Base-by-base conservation (phyloP, 805 yeast genomes). In the Tetrapisispora iriomotensis region DNA sequence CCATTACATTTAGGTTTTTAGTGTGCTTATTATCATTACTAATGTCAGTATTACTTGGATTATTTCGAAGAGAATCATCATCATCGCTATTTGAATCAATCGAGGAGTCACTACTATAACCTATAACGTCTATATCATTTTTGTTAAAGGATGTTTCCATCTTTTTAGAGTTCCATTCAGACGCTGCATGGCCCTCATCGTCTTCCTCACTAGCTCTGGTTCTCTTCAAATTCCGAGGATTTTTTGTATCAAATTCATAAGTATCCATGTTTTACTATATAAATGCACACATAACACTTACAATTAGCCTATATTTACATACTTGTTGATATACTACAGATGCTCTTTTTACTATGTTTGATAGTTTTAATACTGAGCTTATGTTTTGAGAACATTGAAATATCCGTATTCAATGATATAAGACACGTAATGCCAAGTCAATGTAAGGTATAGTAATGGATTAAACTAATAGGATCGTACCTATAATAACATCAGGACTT, bases 41-140 rank as follows among this genome's bases (percentile, higher is more conserved):
- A 8, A 10, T 2, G 20, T 8, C 32, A 24, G 17, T 19, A 2
- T n/a, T 10, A 22, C 20, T 13, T 4, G 26, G 14, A n/a, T 13
- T 20, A 13, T 18, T 7, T n/a, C 28, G 6, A 10, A 10, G 8
- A 7, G n/a, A n/a, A 8, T 18, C 18, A 8, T 27, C 20, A 35
- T 21, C 23, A 35, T 35, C 38, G 22, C 33, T 22, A 23, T 15
- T 27, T 13, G 25, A 28, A 6, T 7, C 14, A 23, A 21, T 14
- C 8, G 39, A 36, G 7, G 34, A 36, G 20, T 36, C 39, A 29
- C 29, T 36, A 24, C 8, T 13, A 29, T 29, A 36, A 6, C 21
- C 28, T 9, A 20, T 14, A 15, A 22, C 13, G n/a, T 6, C 4
- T 22, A 21, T 4, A 15, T 20, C 19, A 3, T 22, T 4, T 19